These are phyloP conservation scores for Rubia tinctorum DNA, from an alignment of 305 asterid species.

Conservation along the genomic window DNA sequence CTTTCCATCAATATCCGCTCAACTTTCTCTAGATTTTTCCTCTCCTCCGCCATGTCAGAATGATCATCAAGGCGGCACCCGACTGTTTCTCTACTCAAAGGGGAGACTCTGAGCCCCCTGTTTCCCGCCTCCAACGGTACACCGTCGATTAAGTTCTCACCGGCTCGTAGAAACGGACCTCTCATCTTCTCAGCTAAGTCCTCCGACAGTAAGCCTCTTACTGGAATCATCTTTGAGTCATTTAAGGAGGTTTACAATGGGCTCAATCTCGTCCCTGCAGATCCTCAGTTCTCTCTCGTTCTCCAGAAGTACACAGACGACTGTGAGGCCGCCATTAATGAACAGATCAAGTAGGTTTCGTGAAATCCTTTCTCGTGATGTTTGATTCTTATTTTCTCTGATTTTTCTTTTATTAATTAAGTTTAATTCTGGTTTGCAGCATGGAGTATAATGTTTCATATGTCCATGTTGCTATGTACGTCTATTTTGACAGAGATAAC, in stretches of 20 bases:
- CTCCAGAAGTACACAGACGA: slow-evolving; percentile 31
- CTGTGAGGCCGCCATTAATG: slow-evolving; percentile 35
- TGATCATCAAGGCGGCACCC: slow-evolving; percentile 53
- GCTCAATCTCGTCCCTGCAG: slow-evolving; percentile 60
- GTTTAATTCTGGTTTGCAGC: slow-evolving; percentile 34
- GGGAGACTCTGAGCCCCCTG: no score
- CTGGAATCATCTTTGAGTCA: slow-evolving; percentile 74
- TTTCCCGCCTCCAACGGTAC: slow-evolving; percentile 17
- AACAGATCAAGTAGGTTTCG: slow-evolving; percentile 55
- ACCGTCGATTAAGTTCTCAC: slow-evolving; percentile 18
- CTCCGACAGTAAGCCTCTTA: slow-evolving; percentile 43
- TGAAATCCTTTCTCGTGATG: background rate
- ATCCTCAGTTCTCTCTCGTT: slow-evolving; percentile 44
- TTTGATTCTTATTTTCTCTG: background rate
- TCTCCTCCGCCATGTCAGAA: slow-evolving; percentile 6
- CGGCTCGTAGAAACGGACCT: slow-evolving; percentile 23
- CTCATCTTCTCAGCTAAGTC: slow-evolving; percentile 40
- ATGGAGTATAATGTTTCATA: slow-evolving; percentile 95
- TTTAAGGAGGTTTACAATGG: slow-evolving; percentile 80
- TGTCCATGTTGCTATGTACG: slow-evolving; percentile 85
- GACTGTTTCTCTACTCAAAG: slow-evolving; percentile 35
- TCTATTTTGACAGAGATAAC: slow-evolving; percentile 88
- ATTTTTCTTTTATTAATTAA: background rate
- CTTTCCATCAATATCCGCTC: background rate
- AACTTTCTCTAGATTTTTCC: background rate